Evolutionary conservation across 2,329 filamentous ascomycete species (phyloP), one percentile per base, ranked within the genome.

Genomic region (Thelonectria olida): DNA sequence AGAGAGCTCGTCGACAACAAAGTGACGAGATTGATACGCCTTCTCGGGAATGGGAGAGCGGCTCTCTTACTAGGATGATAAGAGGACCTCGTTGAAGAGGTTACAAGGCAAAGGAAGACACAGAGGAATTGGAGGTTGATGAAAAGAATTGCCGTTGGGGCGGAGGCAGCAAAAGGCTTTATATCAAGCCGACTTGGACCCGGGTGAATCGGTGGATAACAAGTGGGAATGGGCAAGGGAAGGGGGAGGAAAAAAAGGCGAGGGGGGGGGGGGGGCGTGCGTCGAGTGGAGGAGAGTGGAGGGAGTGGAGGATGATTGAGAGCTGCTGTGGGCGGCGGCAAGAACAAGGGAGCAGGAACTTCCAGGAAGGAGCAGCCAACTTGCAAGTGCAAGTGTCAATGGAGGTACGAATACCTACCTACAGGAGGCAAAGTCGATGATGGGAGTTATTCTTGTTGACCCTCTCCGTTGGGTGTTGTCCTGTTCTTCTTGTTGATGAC

Each of bases 81-180:
- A 31, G 34, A 38, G 56, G 36, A 34, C 65, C 66, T 71, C 68
- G 66, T 65, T 55, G 50, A 51, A 27, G 61, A 63, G 38, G 54
- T 54, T 34, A 54, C 45, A 31, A 39, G 41, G 44, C 50, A 42
- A 60, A 47, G 48, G 36, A 50, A 50, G 39, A 34, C 31, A 34
- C 31, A 15, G 58, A 64, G 45, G 52, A 54, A 41, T 47, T 56
- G 61, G 55, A 54, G 60, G 55, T 60, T 63, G 64, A 44, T 57
- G 51, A 49, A 65, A 41, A 60, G 59, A 41, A 45, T 19, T 38
- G 23, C 19, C 52, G 69, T 66, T 70, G 70, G 65, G 62, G 69
- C 50, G 67, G 67, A 67, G 70, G 69, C 44, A 67, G 61, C 58
- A 65, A 70, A 72, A 66, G 69, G 49, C 63, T 72, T 73, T 73